Conservation (phyloP, 805 yeast species). For the Metschnikowia corniflorae region DNA sequence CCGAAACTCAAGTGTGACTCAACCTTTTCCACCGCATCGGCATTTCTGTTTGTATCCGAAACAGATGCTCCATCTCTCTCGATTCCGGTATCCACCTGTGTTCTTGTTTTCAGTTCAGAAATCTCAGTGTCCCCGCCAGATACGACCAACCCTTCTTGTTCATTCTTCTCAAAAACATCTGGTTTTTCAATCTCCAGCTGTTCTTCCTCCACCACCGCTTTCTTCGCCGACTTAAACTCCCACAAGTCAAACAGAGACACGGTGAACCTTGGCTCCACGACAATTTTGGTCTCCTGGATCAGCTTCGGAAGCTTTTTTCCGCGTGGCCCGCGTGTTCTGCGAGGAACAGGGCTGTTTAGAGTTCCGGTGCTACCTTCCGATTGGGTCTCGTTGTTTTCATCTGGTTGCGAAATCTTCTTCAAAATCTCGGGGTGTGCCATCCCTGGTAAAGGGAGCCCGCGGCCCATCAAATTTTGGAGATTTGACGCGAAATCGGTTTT, state of each 20-base stretch:
- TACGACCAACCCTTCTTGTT: too few species aligned
- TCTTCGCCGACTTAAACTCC: constrained; percentile 22
- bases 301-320: constrained; percentile 65
- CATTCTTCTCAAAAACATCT: too few species aligned
- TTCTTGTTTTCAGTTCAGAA: too few species aligned
- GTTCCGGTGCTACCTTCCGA: constrained; percentile 9
- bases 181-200: too few species aligned
- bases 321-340: constrained; percentile 69
- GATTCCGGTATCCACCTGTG: too few species aligned
- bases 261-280: constrained; percentile 32
- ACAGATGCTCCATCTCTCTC: too few species aligned
- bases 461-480: constrained; percentile 55
- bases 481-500: constrained; percentile 52
- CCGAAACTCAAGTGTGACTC: too few species aligned
- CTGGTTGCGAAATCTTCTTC: constrained; percentile 12
- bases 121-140: too few species aligned
- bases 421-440: constrained; percentile 44
- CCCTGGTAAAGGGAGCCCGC: constrained; percentile 51
- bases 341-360: neutral
- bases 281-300: constrained; percentile 42
- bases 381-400: constrained; percentile 4
- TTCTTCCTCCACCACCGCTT: neutral
- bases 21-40: too few species aligned
- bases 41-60: too few species aligned
- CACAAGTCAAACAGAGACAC: constrained; percentile 36